Conservation (phyloP, 331 rosid species). For the Acacia concinna region DNA sequence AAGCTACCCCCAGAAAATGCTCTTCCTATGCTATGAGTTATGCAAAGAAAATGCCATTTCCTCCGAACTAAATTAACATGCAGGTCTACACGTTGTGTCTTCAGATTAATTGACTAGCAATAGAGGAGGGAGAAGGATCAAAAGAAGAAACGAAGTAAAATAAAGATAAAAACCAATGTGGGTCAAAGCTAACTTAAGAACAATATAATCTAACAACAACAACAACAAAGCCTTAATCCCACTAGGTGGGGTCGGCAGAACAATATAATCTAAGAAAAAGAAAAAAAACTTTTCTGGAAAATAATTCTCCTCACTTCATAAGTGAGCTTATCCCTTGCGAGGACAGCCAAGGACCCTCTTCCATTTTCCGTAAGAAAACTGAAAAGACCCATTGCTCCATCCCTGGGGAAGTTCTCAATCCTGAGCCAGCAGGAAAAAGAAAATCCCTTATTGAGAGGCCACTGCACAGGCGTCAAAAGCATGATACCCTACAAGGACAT, state of each 20-base stretch:
- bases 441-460: conserved; percentile 91
- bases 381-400: conserved; percentile 92
- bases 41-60: conserved; percentile 95
- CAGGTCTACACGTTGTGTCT: conserved; percentile 76
- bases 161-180: not conserved
- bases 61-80: conserved; percentile 59
- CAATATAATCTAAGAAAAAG: conserved; percentile 23
- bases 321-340: conserved; percentile 72
- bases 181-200: conserved; percentile 19
- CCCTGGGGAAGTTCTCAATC: conserved; percentile 85
- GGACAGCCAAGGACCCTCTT: conserved; percentile 79
- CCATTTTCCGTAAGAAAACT: conserved; percentile 90
- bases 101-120: conserved; percentile 79
- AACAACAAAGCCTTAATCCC: too few relatives aligned
- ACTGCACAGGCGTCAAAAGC: conserved; percentile 84
- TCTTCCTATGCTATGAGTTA: conserved; percentile 96
- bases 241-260: too few relatives aligned
- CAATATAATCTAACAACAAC: conserved; percentile 28
- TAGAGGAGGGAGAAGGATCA: conserved; percentile 1
- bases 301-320: conserved; percentile 63
- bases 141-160: conserved; percentile 31
- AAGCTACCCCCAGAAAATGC: conserved; percentile 97
- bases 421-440: conserved; percentile 97
- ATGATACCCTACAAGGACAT: conserved; percentile 72
- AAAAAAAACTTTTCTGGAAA: conserved; percentile 29